Percentiles rank a stretch among this genome's conserved stretches.
phyloP scores from a whole-genome alignment of 768 basidiomycete species.

The Phallus indusiatus region DNA sequence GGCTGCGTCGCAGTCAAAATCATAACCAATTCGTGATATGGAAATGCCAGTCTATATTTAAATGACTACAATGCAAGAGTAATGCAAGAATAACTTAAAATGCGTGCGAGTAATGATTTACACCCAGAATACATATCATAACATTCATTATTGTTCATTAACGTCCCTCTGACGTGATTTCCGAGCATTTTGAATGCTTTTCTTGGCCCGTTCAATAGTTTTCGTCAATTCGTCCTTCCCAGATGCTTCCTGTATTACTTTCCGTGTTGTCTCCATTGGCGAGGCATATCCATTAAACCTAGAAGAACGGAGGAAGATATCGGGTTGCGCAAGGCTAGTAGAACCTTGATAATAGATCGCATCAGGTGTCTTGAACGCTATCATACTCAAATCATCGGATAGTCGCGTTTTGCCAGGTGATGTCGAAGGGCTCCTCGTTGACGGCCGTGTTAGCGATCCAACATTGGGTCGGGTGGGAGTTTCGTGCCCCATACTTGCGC shows the following conservation, averaged over 20 bases:
- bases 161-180: not conserved
- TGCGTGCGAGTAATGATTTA: no score
- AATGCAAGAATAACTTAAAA: no score
- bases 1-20: slow-evolving; percentile 20
- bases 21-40: not conserved
- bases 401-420: not conserved
- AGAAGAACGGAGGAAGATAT: no score
- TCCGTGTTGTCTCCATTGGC: no score
- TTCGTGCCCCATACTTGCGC: not conserved
- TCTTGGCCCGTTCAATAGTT: not conserved
- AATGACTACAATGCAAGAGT: not conserved
- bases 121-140: no score
- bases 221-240: not conserved
- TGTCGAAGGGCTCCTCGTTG: not conserved
- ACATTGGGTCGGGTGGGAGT: not conserved
- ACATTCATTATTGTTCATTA: not conserved
- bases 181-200: not conserved
- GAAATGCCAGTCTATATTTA: no score
- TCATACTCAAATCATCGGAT: not conserved
- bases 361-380: not conserved
- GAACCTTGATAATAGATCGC: no score
- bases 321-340: no score
- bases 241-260: no score
- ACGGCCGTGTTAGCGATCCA: not conserved
- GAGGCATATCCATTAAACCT: no score